Conservation (phyloP, 2,329 filamentous ascomycete genomes). For the Colletotrichum gloeosporioides region DNA sequence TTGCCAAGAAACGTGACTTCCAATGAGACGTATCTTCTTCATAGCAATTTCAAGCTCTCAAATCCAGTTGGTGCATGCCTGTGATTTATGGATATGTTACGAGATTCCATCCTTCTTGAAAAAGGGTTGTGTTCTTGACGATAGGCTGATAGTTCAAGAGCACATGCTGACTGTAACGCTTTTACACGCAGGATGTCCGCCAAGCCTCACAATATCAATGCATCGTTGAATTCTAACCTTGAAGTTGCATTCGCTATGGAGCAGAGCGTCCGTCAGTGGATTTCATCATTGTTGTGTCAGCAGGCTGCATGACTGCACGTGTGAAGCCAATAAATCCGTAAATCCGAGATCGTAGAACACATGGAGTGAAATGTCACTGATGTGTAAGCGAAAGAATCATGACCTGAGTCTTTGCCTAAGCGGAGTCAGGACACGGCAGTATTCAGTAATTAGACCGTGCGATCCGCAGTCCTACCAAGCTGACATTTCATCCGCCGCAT, state of each 20-base stretch:
- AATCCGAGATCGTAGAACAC: not conserved
- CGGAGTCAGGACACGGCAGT: not conserved
- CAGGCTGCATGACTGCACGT: not conserved
- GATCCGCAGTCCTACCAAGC: not conserved
- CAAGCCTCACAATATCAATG: not conserved
- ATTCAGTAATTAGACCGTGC: not conserved
- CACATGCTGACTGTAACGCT: not conserved
- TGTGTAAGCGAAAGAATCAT: not conserved
- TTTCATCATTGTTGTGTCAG: not conserved
- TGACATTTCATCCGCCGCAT: not conserved
- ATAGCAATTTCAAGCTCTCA: not conserved
- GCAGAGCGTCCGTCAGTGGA: not conserved
- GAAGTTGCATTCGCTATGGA: not conserved
- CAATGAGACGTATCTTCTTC: not conserved
- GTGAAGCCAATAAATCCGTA: no score
- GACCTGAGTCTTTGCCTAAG: not conserved
- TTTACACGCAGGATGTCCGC: fast-evolving
- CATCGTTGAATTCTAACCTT: not conserved
- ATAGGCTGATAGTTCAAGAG: not conserved
- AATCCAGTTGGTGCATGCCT: fast-evolving
- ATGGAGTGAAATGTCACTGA: not conserved
- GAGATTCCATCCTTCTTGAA: not conserved
- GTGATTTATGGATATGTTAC: not conserved
- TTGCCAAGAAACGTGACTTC: not conserved
- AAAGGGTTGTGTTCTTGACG: not conserved